Conservation (phyloP, 352 stramenopile genomes). For the Phytophthora pinifolia region DNA sequence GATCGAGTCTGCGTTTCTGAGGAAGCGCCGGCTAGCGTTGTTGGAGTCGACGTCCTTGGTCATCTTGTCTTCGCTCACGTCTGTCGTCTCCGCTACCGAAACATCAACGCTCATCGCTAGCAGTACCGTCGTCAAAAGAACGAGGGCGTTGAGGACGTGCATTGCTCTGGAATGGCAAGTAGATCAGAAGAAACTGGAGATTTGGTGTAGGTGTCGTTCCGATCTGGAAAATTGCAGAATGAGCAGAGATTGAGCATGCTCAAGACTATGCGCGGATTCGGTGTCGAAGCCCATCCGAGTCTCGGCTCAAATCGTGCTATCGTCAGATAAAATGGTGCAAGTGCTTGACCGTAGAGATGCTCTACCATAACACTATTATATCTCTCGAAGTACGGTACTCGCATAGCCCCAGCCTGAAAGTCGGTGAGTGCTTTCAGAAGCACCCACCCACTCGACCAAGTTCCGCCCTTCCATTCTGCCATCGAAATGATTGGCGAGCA, state of each 20-base stretch:
- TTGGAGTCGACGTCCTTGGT: background rate
- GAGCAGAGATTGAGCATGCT: background rate
- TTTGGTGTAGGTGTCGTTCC: background rate
- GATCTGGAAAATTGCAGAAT: constrained; percentile 4
- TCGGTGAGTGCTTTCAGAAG: no score
- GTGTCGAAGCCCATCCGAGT: no score
- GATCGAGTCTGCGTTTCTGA: constrained; percentile 2
- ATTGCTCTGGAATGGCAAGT: background rate
- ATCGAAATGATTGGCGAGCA: no score
- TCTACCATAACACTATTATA: no score
- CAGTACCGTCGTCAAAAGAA: background rate
- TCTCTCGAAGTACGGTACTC: no score
- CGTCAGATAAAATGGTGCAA: no score
- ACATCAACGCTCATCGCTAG: background rate
- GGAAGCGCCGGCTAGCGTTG: background rate
- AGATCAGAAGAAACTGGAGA: background rate
- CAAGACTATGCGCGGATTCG: background rate
- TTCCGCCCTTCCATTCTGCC: no score
- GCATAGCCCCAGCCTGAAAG: no score
- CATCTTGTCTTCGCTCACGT: background rate
- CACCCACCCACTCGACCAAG: no score
- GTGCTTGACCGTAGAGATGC: no score
- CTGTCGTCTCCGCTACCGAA: no score
- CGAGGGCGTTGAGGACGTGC: background rate
- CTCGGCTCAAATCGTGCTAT: no score